These are phyloP conservation scores for Nicotiana knightiana DNA, from an alignment of 257 asterid species.

Conservation along the genomic window DNA sequence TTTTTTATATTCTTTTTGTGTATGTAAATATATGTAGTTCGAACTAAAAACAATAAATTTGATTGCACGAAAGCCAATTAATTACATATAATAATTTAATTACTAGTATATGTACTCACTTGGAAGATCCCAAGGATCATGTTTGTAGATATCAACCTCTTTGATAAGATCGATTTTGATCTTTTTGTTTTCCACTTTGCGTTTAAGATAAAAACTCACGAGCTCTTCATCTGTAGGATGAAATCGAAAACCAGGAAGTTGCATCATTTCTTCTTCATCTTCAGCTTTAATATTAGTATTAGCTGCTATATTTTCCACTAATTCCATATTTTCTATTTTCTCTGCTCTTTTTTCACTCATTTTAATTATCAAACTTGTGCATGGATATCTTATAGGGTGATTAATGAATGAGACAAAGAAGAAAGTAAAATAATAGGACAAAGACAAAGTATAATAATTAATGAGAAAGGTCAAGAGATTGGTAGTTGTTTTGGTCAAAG, in stretches of 20 bases:
- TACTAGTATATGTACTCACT: neutral
- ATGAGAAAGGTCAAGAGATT: neutral
- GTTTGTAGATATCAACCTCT: constrained; percentile 3
- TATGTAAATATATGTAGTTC: no score
- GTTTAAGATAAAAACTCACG: constrained; percentile 1
- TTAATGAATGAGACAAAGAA: neutral
- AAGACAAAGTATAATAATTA: neutral
- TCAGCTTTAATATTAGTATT: neutral
- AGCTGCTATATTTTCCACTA: neutral
- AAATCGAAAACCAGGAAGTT: constrained; percentile 14
- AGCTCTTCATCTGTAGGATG: constrained; percentile 15
- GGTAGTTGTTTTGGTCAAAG: constrained; percentile 1
- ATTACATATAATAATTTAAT: neutral
- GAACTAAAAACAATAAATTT: no score
- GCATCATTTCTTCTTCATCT: neutral
- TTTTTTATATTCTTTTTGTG: no score
- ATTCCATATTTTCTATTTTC: neutral
- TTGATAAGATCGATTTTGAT: constrained; percentile 1
- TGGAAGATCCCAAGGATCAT: constrained; percentile 15
- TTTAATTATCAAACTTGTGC: neutral
- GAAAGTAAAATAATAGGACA: neutral
- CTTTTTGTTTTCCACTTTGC: constrained; percentile 4
- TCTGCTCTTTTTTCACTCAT: neutral
- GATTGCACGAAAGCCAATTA: no score
- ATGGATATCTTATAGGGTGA: constrained; percentile 1